Conservation (phyloP, 306 rosid genomes). For the Cucurbita argyrosperma region DNA sequence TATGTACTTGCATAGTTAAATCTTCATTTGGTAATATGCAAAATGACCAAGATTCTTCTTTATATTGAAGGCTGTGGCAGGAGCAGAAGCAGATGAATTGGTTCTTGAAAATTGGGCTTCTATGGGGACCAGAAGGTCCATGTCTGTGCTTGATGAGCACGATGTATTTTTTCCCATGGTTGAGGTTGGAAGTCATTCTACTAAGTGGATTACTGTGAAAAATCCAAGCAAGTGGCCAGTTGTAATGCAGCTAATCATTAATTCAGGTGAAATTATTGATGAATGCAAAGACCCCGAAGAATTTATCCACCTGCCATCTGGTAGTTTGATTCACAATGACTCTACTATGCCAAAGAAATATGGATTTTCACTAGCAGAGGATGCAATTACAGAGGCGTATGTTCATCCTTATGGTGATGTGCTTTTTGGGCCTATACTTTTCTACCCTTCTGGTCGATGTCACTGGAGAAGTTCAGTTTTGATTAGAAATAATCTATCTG, state of each 20-base stretch:
- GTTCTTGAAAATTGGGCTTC: slow-evolving; percentile 83
- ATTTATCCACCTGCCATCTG: slow-evolving; percentile 43
- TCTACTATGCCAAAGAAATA: slow-evolving; percentile 40
- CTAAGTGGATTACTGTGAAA: slow-evolving; percentile 63
- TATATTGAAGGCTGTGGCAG: slow-evolving; percentile 29
- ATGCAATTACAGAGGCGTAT: slow-evolving; percentile 65
- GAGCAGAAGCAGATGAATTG: slow-evolving; percentile 46
- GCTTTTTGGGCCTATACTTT: slow-evolving; percentile 67
- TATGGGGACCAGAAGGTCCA: slow-evolving; percentile 33
- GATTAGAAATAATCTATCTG: slow-evolving; percentile 87
- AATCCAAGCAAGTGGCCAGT: slow-evolving; percentile 80
- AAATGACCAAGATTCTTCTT: slow-evolving; percentile 15
- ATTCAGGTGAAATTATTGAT: slow-evolving; percentile 59
- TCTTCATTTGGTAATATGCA: not conserved
- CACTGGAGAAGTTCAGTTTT: slow-evolving; percentile 81
- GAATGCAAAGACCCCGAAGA: slow-evolving; percentile 47
- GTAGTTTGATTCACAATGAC: slow-evolving; percentile 39
- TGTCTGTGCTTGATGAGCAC: slow-evolving; percentile 62
- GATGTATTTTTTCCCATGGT: slow-evolving; percentile 59
- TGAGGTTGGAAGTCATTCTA: slow-evolving; percentile 62
- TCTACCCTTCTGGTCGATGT: slow-evolving; percentile 65
- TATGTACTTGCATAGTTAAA: not conserved
- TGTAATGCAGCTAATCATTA: slow-evolving; percentile 74
- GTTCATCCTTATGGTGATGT: slow-evolving; percentile 51
- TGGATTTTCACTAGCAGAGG: slow-evolving; percentile 72